Evolutionary conservation across 2,329 filamentous ascomycete species (phyloP), one percentile per base, ranked within the genome.

Genomic region (Emericellopsis cladophorae): DNA sequence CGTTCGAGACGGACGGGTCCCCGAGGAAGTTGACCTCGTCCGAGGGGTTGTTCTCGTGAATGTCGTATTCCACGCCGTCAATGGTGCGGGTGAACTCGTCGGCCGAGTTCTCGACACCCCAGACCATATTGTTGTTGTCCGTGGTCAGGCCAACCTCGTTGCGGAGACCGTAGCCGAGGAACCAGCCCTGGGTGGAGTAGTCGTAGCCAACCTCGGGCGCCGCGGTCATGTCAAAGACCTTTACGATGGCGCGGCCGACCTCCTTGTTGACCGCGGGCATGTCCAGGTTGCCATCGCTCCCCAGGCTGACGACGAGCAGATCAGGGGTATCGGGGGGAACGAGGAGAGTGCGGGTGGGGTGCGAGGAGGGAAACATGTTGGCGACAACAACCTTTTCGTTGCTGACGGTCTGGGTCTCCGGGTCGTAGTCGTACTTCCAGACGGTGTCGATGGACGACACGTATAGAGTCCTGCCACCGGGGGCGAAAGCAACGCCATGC

Each of bases 61-160:
- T 70, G 40, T 75, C 71, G 6, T 47, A 49, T 5, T 48, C 48
- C 23, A 64, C 49, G 36, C 68, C 67, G 42, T 67, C 62, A 24
- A 74, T 51, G 5, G 52, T 58, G 23, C 59, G 64, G 18, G 59
- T 55, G 37, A 80, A 65, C 42, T 79, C 59, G 51, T 81, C 74
- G 10, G 70, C 72, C 41, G 67, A 59, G 43, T 61, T 61, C 46
- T 62, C 59, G 1, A 74, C 56, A 67, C 79, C 59, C 81, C 78
- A 65, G 9, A 62, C 54, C 49, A 45, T 46, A 34, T 49, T 54
- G 35, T 53, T 57, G 7, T 58, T 58, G 44, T 78, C 65, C 39
- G 72, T 70, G 6, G 61, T 68, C 31, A 81, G 62, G 10, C 76
- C 78, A 16, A 81, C 74, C 23, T 76, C 75, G 54, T 82, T 82